phyloP scores from a whole-genome alignment of 2,329 filamentous ascomycete genomes.

The Coccinonectria pachysandricola region DNA sequence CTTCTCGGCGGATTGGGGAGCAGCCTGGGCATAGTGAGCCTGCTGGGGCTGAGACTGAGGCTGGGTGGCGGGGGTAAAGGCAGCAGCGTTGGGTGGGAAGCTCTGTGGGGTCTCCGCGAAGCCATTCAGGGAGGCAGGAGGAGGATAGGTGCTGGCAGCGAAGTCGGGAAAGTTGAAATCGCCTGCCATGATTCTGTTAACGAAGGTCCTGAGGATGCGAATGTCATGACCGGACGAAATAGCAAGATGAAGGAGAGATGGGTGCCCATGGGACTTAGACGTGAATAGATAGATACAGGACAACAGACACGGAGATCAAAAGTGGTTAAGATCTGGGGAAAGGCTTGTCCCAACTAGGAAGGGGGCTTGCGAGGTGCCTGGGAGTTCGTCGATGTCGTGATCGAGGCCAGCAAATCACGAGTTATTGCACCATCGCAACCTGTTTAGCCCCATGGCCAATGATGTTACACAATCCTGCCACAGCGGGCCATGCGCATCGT shows the following conservation, averaged over 20 bases:
- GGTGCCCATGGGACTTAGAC: too few relatives aligned
- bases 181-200: conserved; percentile 38
- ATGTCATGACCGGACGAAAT: conserved; percentile 13
- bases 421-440: conserved; percentile 49
- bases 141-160: conserved; percentile 36
- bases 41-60: conserved; percentile 27
- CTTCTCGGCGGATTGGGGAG: conserved; percentile 31
- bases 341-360: conserved; percentile 18
- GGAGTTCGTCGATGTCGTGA: conserved; percentile 18
- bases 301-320: too few relatives aligned
- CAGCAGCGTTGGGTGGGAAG: conserved; percentile 40
- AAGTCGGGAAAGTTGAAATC: conserved; percentile 50
- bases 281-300: too few relatives aligned
- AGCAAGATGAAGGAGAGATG: conserved; percentile 6
- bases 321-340: conserved; percentile 13
- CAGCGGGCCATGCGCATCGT: conserved; percentile 13
- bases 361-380: conserved; percentile 13
- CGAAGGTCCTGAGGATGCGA: conserved; percentile 10
- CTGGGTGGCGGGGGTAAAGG: conserved; percentile 28
- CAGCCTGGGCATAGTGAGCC: conserved; percentile 21
- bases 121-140: conserved; percentile 36
- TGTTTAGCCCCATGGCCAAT: conserved; percentile 32
- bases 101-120: conserved; percentile 25
- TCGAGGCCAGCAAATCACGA: conserved; percentile 37
- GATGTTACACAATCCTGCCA: conserved; percentile 11